phyloP scores from a whole-genome alignment of 1,284 basidiomycete genomes.

The Puccinia triticina region DNA sequence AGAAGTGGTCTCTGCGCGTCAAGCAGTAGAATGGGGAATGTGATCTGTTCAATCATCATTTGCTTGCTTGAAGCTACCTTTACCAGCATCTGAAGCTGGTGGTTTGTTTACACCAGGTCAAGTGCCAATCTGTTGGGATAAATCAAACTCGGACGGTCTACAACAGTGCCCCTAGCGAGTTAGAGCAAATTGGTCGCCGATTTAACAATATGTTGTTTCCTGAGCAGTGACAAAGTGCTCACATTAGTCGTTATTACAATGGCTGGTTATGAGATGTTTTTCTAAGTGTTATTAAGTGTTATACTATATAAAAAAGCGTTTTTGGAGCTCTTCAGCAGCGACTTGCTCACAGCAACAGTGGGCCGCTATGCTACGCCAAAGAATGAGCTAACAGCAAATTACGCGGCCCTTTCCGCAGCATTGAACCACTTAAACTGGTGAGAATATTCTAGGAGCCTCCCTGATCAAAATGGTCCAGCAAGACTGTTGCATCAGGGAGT shows the following conservation, averaged over 20 bases:
- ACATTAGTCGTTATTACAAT: slow-evolving; percentile 7
- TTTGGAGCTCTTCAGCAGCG: too few species aligned
- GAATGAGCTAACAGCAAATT: too few species aligned
- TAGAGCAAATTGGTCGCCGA: neutral
- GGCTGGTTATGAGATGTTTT: neutral
- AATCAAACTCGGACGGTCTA: neutral
- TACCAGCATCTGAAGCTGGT: neutral
- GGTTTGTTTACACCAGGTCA: neutral
- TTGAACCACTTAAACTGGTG: too few species aligned
- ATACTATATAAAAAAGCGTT: too few species aligned
- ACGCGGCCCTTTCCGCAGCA: too few species aligned
- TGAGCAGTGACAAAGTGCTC: neutral
- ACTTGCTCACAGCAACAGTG: too few species aligned
- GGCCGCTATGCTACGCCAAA: too few species aligned
- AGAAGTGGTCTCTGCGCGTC: neutral
- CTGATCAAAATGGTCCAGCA: too few species aligned
- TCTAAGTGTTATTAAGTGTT: too few species aligned
- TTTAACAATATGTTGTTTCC: neutral
- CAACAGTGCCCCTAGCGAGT: neutral
- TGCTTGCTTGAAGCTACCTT: neutral
- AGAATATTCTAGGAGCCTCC: too few species aligned
- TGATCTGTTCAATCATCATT: neutral
- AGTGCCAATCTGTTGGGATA: neutral
- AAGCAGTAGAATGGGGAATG: slow-evolving; percentile 31
- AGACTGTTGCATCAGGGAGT: too few species aligned